Base-by-base conservation (phyloP, 371 early-diverging fungal species). In the Neoconidiobolus thromboides region DNA sequence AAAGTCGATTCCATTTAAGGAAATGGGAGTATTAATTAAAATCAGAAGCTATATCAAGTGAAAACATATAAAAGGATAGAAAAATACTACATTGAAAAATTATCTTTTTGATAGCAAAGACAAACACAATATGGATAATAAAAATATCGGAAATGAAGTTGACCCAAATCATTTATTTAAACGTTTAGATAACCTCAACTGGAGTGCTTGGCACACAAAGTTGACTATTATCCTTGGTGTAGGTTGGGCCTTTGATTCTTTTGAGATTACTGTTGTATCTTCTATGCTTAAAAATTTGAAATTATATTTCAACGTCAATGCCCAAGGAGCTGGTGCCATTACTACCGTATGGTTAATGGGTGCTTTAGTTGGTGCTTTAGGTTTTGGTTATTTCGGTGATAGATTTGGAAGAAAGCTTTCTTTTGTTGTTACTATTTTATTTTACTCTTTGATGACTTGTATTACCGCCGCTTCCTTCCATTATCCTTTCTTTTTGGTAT, bases 161-260 rank as follows among this genome's bases (percentile, higher is more conserved):
- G 26, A 54, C 39, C 54, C 54, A n/a, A 57, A 57, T 37, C 26
- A 57, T 36, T 7, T 57, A 5, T n/a, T 40, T 3, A 15, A 36
- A 41, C 57, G 57, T 15, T 44, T 57, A n/a, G 57, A 57, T 37
- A 57, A 41, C 14, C 40, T 57, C 15, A 57, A 2, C 2, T 57
- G 57, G 57, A 43, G 43, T 43, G 7, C 5, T 3, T 57, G 57
- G 57, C 57, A 57, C 36, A 57, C 57, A 2, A 40, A 57, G 36
- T 41, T 57, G 12, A 55, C 62, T 14, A 37, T 42, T 40, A 6
- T 62, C 3, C 58, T 62, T 3, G 62, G 42, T 12, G 48, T 50
- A 10, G 62, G 62, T 2, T 62, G 62, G 62, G 62, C 62, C 3
- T 51, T 62, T n/a, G 62, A 62, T 62, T 56, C 62, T 43, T 62